Base-by-base conservation (phyloP, 148 eudicot species). In the Vaccinium macrocarpon region DNA sequence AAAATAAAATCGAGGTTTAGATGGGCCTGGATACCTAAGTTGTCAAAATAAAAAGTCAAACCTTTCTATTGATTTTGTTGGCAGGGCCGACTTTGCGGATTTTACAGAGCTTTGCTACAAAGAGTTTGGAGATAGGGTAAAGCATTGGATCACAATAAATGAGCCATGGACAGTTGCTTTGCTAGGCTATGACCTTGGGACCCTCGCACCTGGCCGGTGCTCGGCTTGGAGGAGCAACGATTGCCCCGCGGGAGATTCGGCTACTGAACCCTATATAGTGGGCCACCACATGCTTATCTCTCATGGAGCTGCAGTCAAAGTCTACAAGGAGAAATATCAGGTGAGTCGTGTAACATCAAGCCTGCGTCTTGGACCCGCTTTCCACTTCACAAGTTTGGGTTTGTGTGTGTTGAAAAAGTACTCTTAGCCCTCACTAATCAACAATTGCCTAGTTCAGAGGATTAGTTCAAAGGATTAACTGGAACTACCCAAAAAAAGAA, bases 101-200 rank as follows among this genome's bases (percentile, higher is more conserved):
- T 87, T 75, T 84, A 84, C 87, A 14, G 84, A 81, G 2, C 14
- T 82, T 25, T 84, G 86, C 46, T 87, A 81, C 84, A 59, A 80
- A 19, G 64, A 64, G 29, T 85, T 82, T 76, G 89, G 87, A 2
- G 89, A 85, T 35, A 64, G 86, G 5, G 87, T 87, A 64, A 84
- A 84, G 70, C 38, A 83, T 78, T 86, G 88, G 85, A 83, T 78
- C 50, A 86, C 88, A 4, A 18, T 86, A 7, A 86, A 86, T 32
- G 88, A 86, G 80, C 88, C 86, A 21, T 46, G 13, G 19, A 49
- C 42, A 27, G 61, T 48, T 59, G 46, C 32, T 21, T 14, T 35
- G 23, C 4, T 8, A 29, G 87, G 79, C 57, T 85, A 80, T 51
- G 84, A 50, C n/a, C 2, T 27, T 8, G 84, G 84, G 18, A 3